Evolutionary conservation across 306 rosid genomes (phyloP).

Genomic region (Fagus crenata): DNA sequence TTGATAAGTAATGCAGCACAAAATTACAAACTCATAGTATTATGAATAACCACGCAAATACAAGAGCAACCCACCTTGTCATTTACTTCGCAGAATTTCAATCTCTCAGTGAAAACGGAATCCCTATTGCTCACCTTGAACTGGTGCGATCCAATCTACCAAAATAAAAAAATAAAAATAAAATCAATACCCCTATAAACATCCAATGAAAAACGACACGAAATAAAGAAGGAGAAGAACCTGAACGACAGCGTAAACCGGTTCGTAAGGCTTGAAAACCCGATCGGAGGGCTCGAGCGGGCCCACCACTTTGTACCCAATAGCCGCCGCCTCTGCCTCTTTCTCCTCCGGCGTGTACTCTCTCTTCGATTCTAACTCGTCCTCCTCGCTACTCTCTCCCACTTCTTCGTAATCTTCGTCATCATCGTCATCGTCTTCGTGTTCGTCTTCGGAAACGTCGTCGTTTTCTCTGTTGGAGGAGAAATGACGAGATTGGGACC

Average conservation of each 20-base stretch:
- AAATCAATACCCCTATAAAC: conserved; percentile 7
- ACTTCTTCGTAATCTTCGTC: conserved; percentile 40
- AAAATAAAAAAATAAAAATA: not conserved
- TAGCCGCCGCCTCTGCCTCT: conserved; percentile 66
- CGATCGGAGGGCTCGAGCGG: conserved; percentile 54
- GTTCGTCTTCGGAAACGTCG: conserved; percentile 25
- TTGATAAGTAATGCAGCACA: too few species aligned
- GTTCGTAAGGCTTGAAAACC: conserved; percentile 72
- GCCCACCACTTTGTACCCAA: conserved; percentile 73
- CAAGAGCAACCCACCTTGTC: conserved; percentile 62
- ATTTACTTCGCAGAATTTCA: conserved; percentile 88
- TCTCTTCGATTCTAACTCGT: conserved; percentile 39
- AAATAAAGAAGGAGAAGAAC: conserved; percentile 32
- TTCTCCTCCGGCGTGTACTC: conserved; percentile 69
- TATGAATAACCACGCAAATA: not conserved
- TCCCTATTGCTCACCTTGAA: conserved; percentile 89
- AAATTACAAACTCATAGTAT: not conserved
- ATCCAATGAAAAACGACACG: not conserved
- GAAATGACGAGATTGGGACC: conserved; percentile 46
- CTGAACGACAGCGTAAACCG: conserved; percentile 84
- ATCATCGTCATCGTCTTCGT: conserved; percentile 26
- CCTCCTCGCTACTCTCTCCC: conserved; percentile 42
- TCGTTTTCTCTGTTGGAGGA: conserved; percentile 46
- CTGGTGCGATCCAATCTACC: conserved; percentile 88
- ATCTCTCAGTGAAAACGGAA: conserved; percentile 76